Conservation (phyloP, 2,329 filamentous ascomycete species). For the Grosmannia huntii region DNA sequence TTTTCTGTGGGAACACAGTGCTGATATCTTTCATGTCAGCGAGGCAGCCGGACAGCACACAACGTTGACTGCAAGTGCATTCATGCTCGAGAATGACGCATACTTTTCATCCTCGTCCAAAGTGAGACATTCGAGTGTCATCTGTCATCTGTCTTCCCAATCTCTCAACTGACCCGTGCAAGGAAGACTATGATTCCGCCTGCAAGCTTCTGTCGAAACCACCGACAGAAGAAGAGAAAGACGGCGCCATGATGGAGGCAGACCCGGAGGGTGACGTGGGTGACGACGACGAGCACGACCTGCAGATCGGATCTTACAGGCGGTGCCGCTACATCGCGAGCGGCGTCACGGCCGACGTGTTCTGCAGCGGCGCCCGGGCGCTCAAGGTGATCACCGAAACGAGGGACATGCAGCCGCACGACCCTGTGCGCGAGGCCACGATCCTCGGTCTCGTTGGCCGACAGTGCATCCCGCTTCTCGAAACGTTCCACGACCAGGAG, state of each 20-base stretch:
- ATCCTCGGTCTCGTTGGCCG: constrained; percentile 51
- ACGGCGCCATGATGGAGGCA: constrained; percentile 4
- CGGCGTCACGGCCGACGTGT: constrained; percentile 76
- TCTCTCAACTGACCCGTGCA: not conserved
- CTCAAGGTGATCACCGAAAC: constrained; percentile 77
- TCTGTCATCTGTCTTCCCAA: no score
- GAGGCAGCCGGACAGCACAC: constrained; percentile 11
- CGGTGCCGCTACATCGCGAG: constrained; percentile 42
- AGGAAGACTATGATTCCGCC: constrained; percentile 47
- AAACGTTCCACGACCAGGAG: constrained; percentile 59
- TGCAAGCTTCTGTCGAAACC: constrained; percentile 17
- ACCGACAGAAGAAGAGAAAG: not conserved
- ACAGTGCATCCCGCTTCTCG: constrained; percentile 52
- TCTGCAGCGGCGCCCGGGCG: constrained; percentile 51
- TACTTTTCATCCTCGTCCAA: constrained; percentile 44
- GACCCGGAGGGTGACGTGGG: not conserved
- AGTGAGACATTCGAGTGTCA: constrained; percentile 28
- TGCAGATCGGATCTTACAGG: constrained; percentile 39
- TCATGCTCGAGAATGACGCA: constrained; percentile 51
- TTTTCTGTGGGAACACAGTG: not conserved
- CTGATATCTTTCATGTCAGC: constrained; percentile 30
- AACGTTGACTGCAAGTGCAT: constrained; percentile 33
- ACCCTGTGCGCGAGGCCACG: constrained; percentile 65
- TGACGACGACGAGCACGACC: constrained; percentile 17
- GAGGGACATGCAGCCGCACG: constrained; percentile 64